Evolutionary conservation across 495 filamentous ascomycete genomes (phyloP).

Genomic region (Trypethelium eluteriae): DNA sequence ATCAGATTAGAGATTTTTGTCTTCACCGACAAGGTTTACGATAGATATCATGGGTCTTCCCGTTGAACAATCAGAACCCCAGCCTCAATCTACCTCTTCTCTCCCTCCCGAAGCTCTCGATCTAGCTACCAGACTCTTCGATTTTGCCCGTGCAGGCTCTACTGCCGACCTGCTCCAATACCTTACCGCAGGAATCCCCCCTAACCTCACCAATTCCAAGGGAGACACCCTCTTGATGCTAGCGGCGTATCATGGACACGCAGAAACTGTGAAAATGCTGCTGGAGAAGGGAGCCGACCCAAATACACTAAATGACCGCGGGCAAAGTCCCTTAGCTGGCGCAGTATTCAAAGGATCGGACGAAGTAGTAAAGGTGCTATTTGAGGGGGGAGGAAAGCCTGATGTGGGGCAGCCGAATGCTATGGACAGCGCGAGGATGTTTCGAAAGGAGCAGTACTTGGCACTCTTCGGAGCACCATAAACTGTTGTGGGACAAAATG

Average conservation of each 20-base stretch:
- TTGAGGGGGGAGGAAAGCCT: conserved; percentile 32
- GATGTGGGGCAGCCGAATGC: conserved; percentile 34
- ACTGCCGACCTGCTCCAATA: conserved; percentile 29
- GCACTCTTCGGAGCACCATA: conserved; percentile 29
- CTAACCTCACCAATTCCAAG: conserved; percentile 37
- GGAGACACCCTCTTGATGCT: conserved; percentile 42
- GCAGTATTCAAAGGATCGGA: conserved; percentile 39
- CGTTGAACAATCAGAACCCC: background rate
- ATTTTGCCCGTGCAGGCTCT: conserved; percentile 33
- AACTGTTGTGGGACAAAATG: conserved; percentile 7
- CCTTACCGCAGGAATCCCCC: conserved; percentile 35
- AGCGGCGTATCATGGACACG: conserved; percentile 35
- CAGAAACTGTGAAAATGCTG: conserved; percentile 29
- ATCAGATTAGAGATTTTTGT: background rate
- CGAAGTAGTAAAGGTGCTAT: conserved; percentile 34
- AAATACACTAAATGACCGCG: conserved; percentile 36
- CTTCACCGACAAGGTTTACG: background rate
- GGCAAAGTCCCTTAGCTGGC: conserved; percentile 37
- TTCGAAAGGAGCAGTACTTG: conserved; percentile 30
- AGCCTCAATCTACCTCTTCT: conserved; percentile 14
- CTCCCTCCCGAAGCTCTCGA: conserved; percentile 38
- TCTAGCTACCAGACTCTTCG: conserved; percentile 38
- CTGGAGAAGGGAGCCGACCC: conserved; percentile 31
- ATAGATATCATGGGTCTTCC: background rate
- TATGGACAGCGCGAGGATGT: conserved; percentile 36